Base-by-base conservation (phyloP, 208 protist species). In the Zelonia costaricensis region DNA sequence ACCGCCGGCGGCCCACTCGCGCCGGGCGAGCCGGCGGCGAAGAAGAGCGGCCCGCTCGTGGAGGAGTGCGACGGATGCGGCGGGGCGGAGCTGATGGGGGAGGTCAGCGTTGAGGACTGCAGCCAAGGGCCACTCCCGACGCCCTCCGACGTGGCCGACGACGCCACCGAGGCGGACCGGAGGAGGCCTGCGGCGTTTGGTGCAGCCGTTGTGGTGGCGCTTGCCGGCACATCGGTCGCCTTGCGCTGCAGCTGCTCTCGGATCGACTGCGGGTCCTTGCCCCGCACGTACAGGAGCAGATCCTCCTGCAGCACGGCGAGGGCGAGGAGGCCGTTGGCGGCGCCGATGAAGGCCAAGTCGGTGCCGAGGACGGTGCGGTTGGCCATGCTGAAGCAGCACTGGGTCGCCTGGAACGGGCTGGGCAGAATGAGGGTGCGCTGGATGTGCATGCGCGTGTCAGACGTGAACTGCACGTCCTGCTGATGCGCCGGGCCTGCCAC, bases 301-400 rank as follows among this genome's bases (percentile, higher is more conserved):
- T 66, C 53, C 28, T 76, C 62, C 9, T 30, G 40, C 63, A 88
- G 61, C 33, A 83, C 56, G 23, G 86, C 79, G 5, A 91, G 68
- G 7, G 80, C 77, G 28, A 91, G 44, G 1, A 88, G 58, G 30
- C 87, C 87, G 33, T 68, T 85, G 18, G 69, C 70, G 4, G 76
- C 76, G 16, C 81, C 87, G 10, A 93, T 60, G 47, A 85, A 79
- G 8, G 79, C 82, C 74, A 91, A 78, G 44, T 93, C 79, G 5
- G 74, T 62, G 43, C 79, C 82, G 60, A 83, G 89, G 27, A 91
- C 56, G 0, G 83, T 86, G 16, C 68, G 60, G 61, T 91, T 93
- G 4, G 83, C 83, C 67, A 93, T 82, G 62, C 81, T 75, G 42
- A 93, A 93, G 55, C 75, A 91, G 22, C 67, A 63, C 22, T 78